Percentiles rank a stretch among this genome's conserved stretches.
Conservation (phyloP, 768 basidiomycete species). For the Omphalotus guepiniiformis region DNA sequence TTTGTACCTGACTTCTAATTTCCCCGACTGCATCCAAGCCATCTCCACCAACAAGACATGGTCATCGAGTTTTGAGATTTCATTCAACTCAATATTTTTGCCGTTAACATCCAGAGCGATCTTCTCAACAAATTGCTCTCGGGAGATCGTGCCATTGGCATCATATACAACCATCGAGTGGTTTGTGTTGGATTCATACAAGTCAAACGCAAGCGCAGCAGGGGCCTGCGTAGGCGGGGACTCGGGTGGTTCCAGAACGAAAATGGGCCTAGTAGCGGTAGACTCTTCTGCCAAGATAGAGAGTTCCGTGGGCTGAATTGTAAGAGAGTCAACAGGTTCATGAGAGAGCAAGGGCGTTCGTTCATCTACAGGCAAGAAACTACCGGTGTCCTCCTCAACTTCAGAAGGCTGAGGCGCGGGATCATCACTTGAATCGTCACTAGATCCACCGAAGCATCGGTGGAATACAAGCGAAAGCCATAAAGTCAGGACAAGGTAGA, state of each 20-base stretch:
- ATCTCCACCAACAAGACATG: background rate
- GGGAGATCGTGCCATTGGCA: background rate
- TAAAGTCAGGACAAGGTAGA: conserved; percentile 1
- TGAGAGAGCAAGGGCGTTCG: conserved; percentile 1
- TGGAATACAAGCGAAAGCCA: conserved; percentile 2
- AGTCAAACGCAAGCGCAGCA: background rate
- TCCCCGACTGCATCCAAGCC: background rate
- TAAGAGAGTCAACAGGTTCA: background rate
- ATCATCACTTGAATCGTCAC: background rate
- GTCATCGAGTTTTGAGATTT: background rate
- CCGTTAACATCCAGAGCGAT: background rate
- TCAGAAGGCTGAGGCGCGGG: background rate
- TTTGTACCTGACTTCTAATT: background rate
- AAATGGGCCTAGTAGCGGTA: background rate
- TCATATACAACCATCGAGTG: background rate
- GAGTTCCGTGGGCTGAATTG: background rate
- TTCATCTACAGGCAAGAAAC: background rate
- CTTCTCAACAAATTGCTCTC: background rate
- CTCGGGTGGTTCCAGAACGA: background rate
- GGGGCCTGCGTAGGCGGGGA: background rate
- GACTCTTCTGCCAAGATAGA: background rate
- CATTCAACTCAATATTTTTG: background rate
- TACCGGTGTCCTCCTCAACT: background rate
- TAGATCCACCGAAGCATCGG: background rate
- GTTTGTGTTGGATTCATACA: background rate